Conservation (phyloP, 495 filamentous ascomycete species). For the Cetradonia linearis region DNA sequence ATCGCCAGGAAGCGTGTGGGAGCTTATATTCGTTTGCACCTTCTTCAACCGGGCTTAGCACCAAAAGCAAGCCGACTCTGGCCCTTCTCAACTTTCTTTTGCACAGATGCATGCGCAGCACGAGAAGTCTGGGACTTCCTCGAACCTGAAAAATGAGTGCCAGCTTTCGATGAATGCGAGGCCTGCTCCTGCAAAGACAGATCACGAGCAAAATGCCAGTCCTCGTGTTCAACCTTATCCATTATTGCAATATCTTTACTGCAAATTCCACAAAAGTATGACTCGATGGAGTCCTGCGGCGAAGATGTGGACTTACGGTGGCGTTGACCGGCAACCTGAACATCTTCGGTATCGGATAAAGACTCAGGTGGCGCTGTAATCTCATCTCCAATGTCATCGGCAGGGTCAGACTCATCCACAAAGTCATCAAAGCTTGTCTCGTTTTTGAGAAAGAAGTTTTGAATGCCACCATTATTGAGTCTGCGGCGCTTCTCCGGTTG, state of each 20-base stretch:
- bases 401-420: slow-evolving; percentile 9
- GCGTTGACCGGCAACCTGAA: not conserved
- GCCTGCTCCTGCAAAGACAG: slow-evolving; percentile 53
- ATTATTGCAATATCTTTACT: slow-evolving; percentile 42
- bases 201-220: slow-evolving; percentile 93
- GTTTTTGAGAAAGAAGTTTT: slow-evolving; percentile 44
- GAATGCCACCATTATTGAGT: slow-evolving; percentile 41
- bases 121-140: slow-evolving; percentile 17
- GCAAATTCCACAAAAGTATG: slow-evolving; percentile 59
- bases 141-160: not conserved
- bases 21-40: not conserved
- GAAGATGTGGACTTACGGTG: not conserved
- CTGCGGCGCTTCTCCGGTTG: slow-evolving; percentile 45
- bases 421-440: slow-evolving; percentile 15
- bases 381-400: not conserved
- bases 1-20: not conserved
- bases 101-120: slow-evolving; percentile 19
- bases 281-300: slow-evolving; percentile 34
- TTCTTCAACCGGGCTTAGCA: slow-evolving; percentile 27
- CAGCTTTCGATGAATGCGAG: slow-evolving; percentile 16
- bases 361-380: not conserved
- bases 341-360: not conserved
- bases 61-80: slow-evolving; percentile 68
- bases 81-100: slow-evolving; percentile 56
- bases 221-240: slow-evolving; percentile 66